phyloP scores from a whole-genome alignment of 176 grass and related monocot species.

The Aegilops tauschii region DNA sequence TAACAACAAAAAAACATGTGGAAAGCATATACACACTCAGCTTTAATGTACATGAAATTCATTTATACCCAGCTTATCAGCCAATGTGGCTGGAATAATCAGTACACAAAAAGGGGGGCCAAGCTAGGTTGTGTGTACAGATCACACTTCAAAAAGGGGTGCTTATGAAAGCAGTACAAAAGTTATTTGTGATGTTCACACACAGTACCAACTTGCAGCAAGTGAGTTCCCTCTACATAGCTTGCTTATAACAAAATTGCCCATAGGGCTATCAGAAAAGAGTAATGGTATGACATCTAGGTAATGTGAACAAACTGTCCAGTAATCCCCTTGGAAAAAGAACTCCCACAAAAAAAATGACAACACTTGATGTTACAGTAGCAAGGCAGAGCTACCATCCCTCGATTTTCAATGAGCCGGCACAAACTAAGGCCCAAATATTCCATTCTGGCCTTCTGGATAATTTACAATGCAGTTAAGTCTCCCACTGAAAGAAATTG shows the following conservation, averaged over 20 bases:
- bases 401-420: background rate
- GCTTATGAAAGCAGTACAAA: background rate
- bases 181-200: background rate
- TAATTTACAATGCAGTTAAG: background rate
- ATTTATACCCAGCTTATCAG: background rate
- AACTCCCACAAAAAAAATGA: slow-evolving; percentile 2
- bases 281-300: background rate
- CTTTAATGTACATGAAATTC: background rate
- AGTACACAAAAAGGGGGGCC: background rate
- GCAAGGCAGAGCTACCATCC: background rate
- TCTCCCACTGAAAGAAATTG: background rate
- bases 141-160: background rate
- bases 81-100: background rate
- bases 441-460: background rate
- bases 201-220: background rate
- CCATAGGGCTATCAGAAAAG: background rate
- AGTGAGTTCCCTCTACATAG: slow-evolving; percentile 3
- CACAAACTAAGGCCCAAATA: slow-evolving; percentile 1
- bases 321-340: slow-evolving; percentile 18
- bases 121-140: background rate
- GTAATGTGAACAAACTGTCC: background rate
- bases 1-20: background rate
- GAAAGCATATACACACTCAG: background rate
- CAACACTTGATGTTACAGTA: background rate
- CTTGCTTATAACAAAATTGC: slow-evolving; percentile 24